phyloP scores from a whole-genome alignment of 345 rosid species.

The Linum tenue region DNA sequence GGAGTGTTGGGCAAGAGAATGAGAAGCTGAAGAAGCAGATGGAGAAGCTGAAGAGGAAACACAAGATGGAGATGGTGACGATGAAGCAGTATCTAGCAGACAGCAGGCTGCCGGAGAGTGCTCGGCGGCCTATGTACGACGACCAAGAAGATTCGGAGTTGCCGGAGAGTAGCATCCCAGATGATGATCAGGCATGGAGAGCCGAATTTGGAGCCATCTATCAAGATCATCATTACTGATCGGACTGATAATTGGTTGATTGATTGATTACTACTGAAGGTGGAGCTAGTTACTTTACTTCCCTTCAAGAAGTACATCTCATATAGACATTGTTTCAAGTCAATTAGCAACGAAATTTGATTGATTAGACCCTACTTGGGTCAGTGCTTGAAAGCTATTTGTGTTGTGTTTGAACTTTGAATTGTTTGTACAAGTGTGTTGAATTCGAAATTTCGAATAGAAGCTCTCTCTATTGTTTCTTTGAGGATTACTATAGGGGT shows the following conservation, averaged over 20 bases:
- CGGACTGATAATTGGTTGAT: not conserved
- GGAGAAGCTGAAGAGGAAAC: constrained; percentile 80
- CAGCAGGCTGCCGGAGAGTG: constrained; percentile 81
- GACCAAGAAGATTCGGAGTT: constrained; percentile 34
- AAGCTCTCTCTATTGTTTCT: too few relatives aligned
- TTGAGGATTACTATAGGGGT: too few relatives aligned
- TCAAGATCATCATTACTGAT: constrained; percentile 44
- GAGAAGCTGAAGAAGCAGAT: constrained; percentile 80
- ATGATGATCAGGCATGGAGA: constrained; percentile 91
- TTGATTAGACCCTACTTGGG: constrained; percentile 18
- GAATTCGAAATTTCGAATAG: too few relatives aligned
- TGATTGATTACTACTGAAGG: too few relatives aligned
- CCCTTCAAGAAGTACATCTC: too few relatives aligned
- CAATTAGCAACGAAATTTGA: too few relatives aligned
- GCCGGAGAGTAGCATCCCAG: constrained; percentile 14
- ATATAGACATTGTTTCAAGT: too few relatives aligned
- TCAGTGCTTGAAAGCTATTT: not conserved
- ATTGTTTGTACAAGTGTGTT: too few relatives aligned
- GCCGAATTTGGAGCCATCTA: constrained; percentile 90
- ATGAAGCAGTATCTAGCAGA: constrained; percentile 76
- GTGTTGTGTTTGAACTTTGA: too few relatives aligned
- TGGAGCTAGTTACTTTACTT: too few relatives aligned
- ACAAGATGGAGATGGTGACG: constrained; percentile 83
- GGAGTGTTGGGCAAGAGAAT: constrained; percentile 48
- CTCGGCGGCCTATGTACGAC: constrained; percentile 45